Conservation (phyloP, 2,329 filamentous ascomycete species). For the Aspergillus niger region DNA sequence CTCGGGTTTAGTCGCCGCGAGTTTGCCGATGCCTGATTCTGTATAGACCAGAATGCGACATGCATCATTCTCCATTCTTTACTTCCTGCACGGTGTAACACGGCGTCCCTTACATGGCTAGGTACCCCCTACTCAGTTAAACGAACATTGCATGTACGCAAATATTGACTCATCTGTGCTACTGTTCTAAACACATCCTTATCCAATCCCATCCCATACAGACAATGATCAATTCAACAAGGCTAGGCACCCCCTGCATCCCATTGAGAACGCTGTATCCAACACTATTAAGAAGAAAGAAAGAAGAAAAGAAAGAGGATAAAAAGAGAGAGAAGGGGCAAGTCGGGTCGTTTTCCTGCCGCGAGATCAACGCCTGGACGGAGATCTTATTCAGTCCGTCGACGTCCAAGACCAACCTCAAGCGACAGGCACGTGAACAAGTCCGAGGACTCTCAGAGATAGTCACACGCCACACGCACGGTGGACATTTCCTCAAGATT, state of each 20-base stretch:
- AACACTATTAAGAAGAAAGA: background rate
- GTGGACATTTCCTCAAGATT: background rate
- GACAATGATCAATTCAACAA: background rate
- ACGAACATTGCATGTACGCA: background rate
- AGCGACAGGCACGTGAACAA: background rate
- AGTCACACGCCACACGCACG: background rate
- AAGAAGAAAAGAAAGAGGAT: background rate
- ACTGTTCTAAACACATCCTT: background rate
- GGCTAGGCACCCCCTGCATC: background rate
- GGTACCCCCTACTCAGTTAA: background rate
- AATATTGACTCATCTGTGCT: background rate
- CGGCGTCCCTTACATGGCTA: background rate
- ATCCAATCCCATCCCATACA: conserved; percentile 1
- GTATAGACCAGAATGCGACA: background rate
- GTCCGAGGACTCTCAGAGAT: background rate
- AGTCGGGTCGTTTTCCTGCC: background rate
- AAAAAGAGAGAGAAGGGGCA: background rate
- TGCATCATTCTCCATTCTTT: too few relatives aligned
- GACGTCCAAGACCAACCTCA: conserved; percentile 9
- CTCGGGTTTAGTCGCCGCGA: conserved; percentile 9
- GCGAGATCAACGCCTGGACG: conserved; percentile 7
- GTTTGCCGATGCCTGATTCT: background rate
- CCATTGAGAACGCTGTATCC: background rate
- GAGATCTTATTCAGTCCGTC: conserved; percentile 1
- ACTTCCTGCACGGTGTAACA: background rate